phyloP scores from a whole-genome alignment of 345 rosid genomes.

The Toxicodendron radicans region DNA sequence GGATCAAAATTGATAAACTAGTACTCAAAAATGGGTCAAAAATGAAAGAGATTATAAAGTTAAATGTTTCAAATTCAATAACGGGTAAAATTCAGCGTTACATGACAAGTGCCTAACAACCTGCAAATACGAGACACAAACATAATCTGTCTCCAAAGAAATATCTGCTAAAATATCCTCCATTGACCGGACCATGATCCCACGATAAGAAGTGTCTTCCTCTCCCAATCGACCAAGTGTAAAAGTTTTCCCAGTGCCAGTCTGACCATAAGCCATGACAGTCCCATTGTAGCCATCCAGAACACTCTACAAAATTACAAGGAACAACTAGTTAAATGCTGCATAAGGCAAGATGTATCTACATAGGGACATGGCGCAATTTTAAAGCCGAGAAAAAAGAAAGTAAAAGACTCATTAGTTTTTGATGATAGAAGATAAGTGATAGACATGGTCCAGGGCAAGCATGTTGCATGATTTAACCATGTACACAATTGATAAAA shows the following conservation, averaged over 20 bases:
- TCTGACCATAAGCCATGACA: conserved; percentile 99
- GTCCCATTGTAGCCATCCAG: conserved; percentile 98
- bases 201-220: conserved; percentile 92
- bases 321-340: background rate
- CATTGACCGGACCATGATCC: conserved; percentile 98
- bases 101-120: conserved; percentile 33
- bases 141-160: conserved; percentile 72
- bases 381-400: background rate
- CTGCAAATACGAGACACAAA: conserved; percentile 91
- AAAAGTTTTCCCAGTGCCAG: conserved; percentile 97
- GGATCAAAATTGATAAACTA: background rate
- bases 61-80: background rate
- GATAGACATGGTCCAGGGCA: background rate
- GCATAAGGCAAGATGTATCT: background rate
- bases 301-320: conserved; percentile 63
- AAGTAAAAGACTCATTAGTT: background rate
- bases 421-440: background rate
- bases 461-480: background rate
- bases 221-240: conserved; percentile 92
- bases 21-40: background rate
- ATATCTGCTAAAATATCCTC: conserved; percentile 80
- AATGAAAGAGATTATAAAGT: background rate
- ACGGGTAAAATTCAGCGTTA: background rate
- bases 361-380: background rate
- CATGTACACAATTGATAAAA: conserved; percentile 1